These are phyloP conservation scores for Pichia thaimueangensis DNA, from an alignment of 805 yeast genomes.

Conservation along the genomic window DNA sequence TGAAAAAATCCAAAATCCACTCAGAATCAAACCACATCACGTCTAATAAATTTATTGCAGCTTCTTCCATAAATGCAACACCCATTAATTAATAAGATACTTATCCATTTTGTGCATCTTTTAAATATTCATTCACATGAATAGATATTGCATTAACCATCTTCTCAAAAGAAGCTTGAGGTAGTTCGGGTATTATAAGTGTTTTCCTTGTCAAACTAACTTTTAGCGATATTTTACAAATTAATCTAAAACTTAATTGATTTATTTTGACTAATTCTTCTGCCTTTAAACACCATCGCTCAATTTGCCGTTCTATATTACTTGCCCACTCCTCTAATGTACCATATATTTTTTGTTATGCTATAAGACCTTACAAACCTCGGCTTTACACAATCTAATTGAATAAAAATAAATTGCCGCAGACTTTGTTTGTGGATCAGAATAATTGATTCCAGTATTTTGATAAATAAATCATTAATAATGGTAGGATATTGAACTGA, in stretches of 20 bases:
- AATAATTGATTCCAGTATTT: conserved; percentile 12
- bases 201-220: conserved; percentile 12
- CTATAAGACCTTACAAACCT: conserved; percentile 15
- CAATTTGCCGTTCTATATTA: conserved; percentile 9
- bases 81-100: conserved; percentile 13
- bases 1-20: conserved; percentile 12
- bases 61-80: conserved; percentile 11
- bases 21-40: conserved; percentile 13
- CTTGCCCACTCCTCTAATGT: conserved; percentile 8
- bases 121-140: conserved; percentile 11
- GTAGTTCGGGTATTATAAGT: conserved; percentile 11
- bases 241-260: conserved; percentile 13
- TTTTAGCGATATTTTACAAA: conserved; percentile 11
- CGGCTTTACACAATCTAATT: conserved; percentile 12
- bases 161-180: conserved; percentile 2
- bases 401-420: conserved; percentile 14
- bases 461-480: conserved; percentile 13
- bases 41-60: conserved; percentile 10
- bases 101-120: conserved; percentile 9
- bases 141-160: conserved; percentile 3
- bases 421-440: conserved; percentile 14
- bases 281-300: conserved; percentile 12
- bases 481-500: conserved; percentile 10
- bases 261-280: conserved; percentile 14
- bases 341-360: conserved; percentile 5